These are phyloP conservation scores for Craterostigma plantagineum DNA, from an alignment of 257 asterid species.

Conservation along the genomic window DNA sequence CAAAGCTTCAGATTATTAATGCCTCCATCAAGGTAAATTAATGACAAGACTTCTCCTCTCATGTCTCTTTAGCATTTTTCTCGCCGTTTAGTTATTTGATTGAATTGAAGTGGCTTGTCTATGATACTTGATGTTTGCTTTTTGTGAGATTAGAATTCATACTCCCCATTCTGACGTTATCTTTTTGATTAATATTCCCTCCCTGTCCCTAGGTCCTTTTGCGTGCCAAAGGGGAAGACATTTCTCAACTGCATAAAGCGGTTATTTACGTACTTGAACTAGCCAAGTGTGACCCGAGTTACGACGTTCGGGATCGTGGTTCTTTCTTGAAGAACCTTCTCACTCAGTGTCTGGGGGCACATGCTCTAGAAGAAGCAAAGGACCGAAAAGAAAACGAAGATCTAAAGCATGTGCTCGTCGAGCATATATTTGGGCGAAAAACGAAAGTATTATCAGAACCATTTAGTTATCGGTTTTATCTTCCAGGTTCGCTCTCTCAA, in stretches of 20 bases:
- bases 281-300: constrained; percentile 67
- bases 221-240: constrained; percentile 38
- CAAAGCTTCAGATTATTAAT: constrained; percentile 88
- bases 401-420: constrained; percentile 28
- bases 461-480: constrained; percentile 55
- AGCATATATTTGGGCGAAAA: constrained; percentile 44
- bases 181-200: not conserved
- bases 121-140: no score
- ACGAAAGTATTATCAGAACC: constrained; percentile 33
- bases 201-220: constrained; percentile 42
- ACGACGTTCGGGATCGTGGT: constrained; percentile 92
- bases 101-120: no score
- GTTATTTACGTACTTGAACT: constrained; percentile 62
- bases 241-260: constrained; percentile 20
- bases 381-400: constrained; percentile 19
- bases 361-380: constrained; percentile 26
- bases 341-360: constrained; percentile 23
- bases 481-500: constrained; percentile 97
- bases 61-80: no score
- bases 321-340: constrained; percentile 47
- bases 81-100: no score
- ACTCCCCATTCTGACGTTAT: no score
- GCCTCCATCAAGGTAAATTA: constrained; percentile 63
- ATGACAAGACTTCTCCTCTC: constrained; percentile 1
- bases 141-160: no score